These are phyloP conservation scores for Lizonia empirigonia DNA, from an alignment of 2,329 filamentous ascomycete species.

Conservation along the genomic window DNA sequence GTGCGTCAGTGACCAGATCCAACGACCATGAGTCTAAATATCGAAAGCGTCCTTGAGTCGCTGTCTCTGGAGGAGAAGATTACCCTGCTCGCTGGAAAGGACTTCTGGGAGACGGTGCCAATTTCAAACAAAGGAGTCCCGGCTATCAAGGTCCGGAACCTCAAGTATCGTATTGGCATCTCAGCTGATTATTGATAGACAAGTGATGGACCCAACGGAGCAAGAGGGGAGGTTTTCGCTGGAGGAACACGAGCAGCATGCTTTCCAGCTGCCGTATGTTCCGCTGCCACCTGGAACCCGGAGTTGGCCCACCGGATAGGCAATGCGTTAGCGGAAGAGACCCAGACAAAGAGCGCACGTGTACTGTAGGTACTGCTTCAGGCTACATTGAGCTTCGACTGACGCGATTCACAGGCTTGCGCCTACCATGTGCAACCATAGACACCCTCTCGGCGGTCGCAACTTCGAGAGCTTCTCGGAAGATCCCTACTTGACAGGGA, in stretches of 20 bases:
- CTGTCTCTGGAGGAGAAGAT: slow-evolving; percentile 46
- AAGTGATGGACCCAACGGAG: slow-evolving; percentile 72
- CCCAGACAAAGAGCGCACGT: slow-evolving; percentile 72
- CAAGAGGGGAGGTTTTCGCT: slow-evolving; percentile 68
- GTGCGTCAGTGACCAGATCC: not conserved
- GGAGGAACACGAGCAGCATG: slow-evolving; percentile 69
- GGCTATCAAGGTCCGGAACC: slow-evolving; percentile 53
- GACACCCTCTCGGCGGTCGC: slow-evolving; percentile 77
- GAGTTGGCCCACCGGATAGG: slow-evolving; percentile 61
- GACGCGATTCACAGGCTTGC: slow-evolving; percentile 57
- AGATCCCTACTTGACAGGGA: slow-evolving; percentile 70
- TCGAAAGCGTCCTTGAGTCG: slow-evolving; percentile 39
- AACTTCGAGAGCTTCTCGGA: slow-evolving; percentile 79
- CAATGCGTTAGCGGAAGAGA: slow-evolving; percentile 72
- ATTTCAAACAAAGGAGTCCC: slow-evolving; percentile 65
- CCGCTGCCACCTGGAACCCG: slow-evolving; percentile 73
- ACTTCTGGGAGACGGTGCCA: slow-evolving; percentile 72
- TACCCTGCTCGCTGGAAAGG: slow-evolving; percentile 48
- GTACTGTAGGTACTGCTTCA: slow-evolving; percentile 56
- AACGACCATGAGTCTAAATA: slow-evolving; percentile 28
- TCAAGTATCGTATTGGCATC: not conserved
- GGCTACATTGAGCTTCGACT: not conserved
- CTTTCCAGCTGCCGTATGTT: slow-evolving; percentile 75
- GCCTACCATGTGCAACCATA: slow-evolving; percentile 79
- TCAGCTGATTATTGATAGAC: slow-evolving; percentile 49